phyloP scores from a whole-genome alignment of 768 basidiomycete genomes.

The Symmetrospora coprosmae region DNA sequence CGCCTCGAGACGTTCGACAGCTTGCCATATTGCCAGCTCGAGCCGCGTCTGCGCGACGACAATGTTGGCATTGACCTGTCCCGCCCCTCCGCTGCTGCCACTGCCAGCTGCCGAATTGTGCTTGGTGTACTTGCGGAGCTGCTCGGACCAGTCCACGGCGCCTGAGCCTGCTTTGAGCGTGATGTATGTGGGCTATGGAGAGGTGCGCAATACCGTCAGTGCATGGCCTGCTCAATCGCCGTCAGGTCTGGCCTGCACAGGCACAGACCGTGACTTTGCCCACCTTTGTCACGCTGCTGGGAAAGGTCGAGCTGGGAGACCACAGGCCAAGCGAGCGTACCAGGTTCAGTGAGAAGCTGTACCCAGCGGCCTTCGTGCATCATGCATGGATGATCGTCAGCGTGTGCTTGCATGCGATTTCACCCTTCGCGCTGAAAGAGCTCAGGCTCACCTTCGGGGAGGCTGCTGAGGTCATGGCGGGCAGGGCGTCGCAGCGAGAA shows the following conservation, averaged over 20 bases:
- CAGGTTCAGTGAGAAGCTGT: constrained; percentile 17
- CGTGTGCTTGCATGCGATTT: too few species aligned
- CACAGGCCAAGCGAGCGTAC: constrained; percentile 19
- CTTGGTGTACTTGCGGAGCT: constrained; percentile 19
- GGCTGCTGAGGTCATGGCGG: too few species aligned
- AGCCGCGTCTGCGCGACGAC: constrained; percentile 4
- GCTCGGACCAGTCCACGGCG: constrained; percentile 19
- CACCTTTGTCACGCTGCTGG: constrained; percentile 2
- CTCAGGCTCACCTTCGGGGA: too few species aligned
- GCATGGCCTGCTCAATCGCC: too few species aligned
- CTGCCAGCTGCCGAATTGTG: constrained; percentile 18
- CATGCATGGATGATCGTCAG: too few species aligned
- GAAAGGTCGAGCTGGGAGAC: not conserved
- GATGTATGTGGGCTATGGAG: not conserved
- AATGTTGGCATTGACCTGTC: not conserved
- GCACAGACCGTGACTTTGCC: too few species aligned
- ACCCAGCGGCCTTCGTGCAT: not conserved
- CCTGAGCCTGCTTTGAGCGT: not conserved
- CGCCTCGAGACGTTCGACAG: too few species aligned
- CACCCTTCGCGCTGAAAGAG: too few species aligned
- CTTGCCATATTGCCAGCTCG: constrained; percentile 1
- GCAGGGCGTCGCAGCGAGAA: too few species aligned
- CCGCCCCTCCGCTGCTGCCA: too few species aligned
- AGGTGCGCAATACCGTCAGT: too few species aligned
- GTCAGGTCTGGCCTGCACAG: too few species aligned